Conservation (phyloP, 2,329 filamentous ascomycete genomes). For the Curvularia sp. region DNA sequence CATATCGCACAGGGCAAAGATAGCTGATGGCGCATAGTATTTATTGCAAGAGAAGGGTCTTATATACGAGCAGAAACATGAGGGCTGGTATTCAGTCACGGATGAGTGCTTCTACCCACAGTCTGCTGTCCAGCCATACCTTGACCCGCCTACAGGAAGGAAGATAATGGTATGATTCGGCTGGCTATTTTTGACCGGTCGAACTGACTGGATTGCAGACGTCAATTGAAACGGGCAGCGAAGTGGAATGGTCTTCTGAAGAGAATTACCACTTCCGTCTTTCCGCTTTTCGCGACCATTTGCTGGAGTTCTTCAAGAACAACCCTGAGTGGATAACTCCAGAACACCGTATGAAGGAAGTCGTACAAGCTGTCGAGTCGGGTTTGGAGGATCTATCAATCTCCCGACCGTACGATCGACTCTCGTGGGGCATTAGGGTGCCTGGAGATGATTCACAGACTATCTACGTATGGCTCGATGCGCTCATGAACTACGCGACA, state of each 20-base stretch:
- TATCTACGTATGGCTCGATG: slow-evolving; percentile 98
- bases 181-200: not conserved
- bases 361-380: slow-evolving; percentile 76
- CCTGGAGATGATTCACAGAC: slow-evolving; percentile 85
- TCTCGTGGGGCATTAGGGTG: slow-evolving; percentile 88
- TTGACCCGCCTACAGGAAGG: slow-evolving; percentile 81
- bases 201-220: slow-evolving; percentile 51
- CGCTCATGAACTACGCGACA: slow-evolving; percentile 91
- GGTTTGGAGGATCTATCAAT: slow-evolving; percentile 88
- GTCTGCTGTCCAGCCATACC: slow-evolving; percentile 72
- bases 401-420: slow-evolving; percentile 77
- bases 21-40: slow-evolving; percentile 53
- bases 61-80: slow-evolving; percentile 84
- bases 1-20: slow-evolving; percentile 1
- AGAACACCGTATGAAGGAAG: slow-evolving; percentile 73
- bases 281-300: slow-evolving; percentile 77
- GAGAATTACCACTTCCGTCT: slow-evolving; percentile 94
- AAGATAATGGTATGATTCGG: slow-evolving; percentile 70
- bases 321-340: slow-evolving; percentile 84
- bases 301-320: slow-evolving; percentile 79
- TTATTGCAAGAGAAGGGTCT: slow-evolving; percentile 76
- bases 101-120: slow-evolving; percentile 96
- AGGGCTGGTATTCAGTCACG: slow-evolving; percentile 95
- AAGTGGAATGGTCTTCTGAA: slow-evolving; percentile 94
- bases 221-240: slow-evolving; percentile 84